Percentiles rank a stretch among this genome's conserved stretches.
Evolutionary conservation across 495 filamentous ascomycete species (phyloP).

Genomic region (Neurospora sp.): DNA sequence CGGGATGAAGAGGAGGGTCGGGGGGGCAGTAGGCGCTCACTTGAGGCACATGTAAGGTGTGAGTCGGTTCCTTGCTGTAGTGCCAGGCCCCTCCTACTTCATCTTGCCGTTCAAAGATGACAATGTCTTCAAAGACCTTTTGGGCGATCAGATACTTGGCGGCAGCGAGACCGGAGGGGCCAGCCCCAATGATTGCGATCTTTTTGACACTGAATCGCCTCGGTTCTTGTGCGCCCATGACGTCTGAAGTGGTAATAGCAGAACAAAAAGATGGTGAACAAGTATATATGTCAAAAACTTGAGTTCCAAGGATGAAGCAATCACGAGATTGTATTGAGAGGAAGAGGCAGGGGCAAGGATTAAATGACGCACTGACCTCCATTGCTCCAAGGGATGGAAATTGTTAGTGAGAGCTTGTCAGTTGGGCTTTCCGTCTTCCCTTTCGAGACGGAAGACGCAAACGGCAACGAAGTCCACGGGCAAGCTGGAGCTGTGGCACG

Average conservation of each 20-base stretch:
- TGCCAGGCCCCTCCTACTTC: constrained; percentile 79
- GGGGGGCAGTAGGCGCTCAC: constrained; percentile 27
- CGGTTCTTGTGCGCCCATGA: constrained; percentile 19
- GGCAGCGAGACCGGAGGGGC: constrained; percentile 55
- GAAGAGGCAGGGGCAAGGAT: neutral
- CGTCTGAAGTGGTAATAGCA: neutral
- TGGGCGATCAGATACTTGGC: constrained; percentile 72
- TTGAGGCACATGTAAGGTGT: constrained; percentile 29
- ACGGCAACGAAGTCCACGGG: neutral
- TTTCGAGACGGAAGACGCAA: neutral
- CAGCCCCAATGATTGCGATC: constrained; percentile 62
- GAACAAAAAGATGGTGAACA: neutral
- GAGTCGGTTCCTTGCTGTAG: constrained; percentile 38
- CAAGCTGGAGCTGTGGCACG: neutral
- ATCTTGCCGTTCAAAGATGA: constrained; percentile 71
- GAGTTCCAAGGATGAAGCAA: neutral
- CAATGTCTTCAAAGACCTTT: constrained; percentile 55
- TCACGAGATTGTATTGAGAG: neutral
- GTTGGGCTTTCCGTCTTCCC: neutral
- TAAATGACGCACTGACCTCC: neutral
- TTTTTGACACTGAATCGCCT: constrained; percentile 32
- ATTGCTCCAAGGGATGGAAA: neutral
- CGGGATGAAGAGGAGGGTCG: constrained; percentile 27
- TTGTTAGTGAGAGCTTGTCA: neutral
- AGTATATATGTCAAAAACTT: neutral